Conservation (phyloP, 257 asterid genomes). For the Linaria vulgaris region DNA sequence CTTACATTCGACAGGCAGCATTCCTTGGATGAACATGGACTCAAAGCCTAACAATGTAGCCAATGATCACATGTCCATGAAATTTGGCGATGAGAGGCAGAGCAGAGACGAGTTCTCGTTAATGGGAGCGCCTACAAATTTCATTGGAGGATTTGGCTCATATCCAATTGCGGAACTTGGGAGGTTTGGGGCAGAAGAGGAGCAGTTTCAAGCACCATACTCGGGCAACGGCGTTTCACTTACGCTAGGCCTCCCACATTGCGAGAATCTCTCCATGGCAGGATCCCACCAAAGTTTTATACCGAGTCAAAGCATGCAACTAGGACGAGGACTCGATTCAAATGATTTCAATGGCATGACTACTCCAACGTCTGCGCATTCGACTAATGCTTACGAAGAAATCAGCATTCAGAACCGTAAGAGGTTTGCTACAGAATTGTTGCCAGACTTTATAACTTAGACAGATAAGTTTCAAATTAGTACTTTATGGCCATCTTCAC, state of each 20-base stretch:
- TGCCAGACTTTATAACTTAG: conserved; percentile 87
- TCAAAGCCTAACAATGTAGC: conserved; percentile 34
- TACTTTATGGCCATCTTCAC: conserved; percentile 31
- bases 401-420: conserved; percentile 73
- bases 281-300: conserved; percentile 61
- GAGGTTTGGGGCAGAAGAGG: conserved; percentile 58
- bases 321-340: conserved; percentile 53
- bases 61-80: conserved; percentile 45
- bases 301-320: conserved; percentile 56
- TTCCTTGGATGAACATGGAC: conserved; percentile 50
- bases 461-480: conserved; percentile 13
- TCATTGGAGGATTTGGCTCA: conserved; percentile 85
- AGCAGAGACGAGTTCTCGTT: conserved; percentile 59
- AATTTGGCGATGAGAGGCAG: conserved; percentile 58
- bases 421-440: conserved; percentile 73
- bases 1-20: conserved; percentile 29
- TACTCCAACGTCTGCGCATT: conserved; percentile 47
- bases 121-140: conserved; percentile 76
- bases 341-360: conserved; percentile 46
- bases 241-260: conserved; percentile 84
- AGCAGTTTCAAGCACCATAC: conserved; percentile 68
- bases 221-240: conserved; percentile 79
- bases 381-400: conserved; percentile 58
- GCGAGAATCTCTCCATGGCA: conserved; percentile 69
- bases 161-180: conserved; percentile 76